These are phyloP conservation scores for Teunomyces cretensis DNA, from an alignment of 805 yeast species.

Conservation along the genomic window DNA sequence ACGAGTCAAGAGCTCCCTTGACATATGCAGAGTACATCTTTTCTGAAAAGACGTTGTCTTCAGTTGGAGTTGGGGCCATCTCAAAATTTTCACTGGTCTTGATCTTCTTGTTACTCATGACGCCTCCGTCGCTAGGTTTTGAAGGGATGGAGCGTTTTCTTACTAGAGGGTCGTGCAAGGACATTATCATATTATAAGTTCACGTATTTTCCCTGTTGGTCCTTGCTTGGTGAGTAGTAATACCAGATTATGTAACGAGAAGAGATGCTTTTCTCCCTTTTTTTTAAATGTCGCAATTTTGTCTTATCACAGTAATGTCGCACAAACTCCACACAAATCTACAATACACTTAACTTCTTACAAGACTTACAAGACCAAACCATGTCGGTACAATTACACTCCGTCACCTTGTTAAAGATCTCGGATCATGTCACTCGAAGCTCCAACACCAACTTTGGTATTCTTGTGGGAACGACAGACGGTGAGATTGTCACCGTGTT, in stretches of 20 bases:
- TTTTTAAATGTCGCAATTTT: constrained; percentile 5
- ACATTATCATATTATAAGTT: constrained; percentile 31
- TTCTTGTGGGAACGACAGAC: constrained; percentile 25
- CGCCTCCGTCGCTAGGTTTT: constrained; percentile 10
- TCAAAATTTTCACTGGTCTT: constrained; percentile 13
- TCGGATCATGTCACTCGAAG: constrained; percentile 30
- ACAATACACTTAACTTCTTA: background rate
- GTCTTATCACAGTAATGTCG: constrained; percentile 4
- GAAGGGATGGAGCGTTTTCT: constrained; percentile 27
- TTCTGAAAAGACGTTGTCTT: constrained; percentile 27
- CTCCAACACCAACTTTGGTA: constrained; percentile 20
- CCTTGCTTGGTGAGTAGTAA: constrained; percentile 5
- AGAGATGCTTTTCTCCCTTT: constrained; percentile 9
- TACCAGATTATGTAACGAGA: constrained; percentile 4
- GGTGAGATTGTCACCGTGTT: constrained; percentile 12
- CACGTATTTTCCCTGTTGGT: constrained; percentile 3
- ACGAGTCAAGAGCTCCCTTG: constrained; percentile 65
- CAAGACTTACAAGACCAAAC: background rate
- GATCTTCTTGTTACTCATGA: constrained; percentile 17
- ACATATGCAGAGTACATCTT: constrained; percentile 48
- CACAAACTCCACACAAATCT: background rate
- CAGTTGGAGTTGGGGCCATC: constrained; percentile 6
- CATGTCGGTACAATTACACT: constrained; percentile 11
- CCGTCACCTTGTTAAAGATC: constrained; percentile 30
- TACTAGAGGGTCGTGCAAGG: constrained; percentile 36